These are phyloP conservation scores for Trypanosomatidae sp. DNA, from an alignment of 208 protist genomes.

Conservation along the genomic window DNA sequence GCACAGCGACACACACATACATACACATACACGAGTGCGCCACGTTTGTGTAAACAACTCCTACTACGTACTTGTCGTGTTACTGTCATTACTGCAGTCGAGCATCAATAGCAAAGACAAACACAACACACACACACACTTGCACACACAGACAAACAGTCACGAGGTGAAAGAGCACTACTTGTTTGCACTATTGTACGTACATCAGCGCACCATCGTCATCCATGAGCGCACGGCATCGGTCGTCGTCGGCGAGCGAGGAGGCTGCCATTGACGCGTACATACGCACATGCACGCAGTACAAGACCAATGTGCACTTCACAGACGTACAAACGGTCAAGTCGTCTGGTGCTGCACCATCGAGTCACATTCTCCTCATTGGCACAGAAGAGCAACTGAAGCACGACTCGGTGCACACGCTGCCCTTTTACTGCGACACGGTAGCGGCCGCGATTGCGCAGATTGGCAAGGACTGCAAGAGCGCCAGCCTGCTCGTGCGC, in stretches of 20 bases:
- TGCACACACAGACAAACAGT: not conserved
- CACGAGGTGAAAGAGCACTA: not conserved
- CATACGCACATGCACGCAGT: constrained; percentile 25
- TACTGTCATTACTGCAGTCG: constrained; percentile 1
- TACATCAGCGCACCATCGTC: not conserved
- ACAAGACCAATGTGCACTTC: constrained; percentile 41
- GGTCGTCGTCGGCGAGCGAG: constrained; percentile 13
- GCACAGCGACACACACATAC: too few species aligned
- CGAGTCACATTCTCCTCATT: constrained; percentile 29
- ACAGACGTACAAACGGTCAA: constrained; percentile 22
- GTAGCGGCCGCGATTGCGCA: constrained; percentile 40
- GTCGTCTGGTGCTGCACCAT: constrained; percentile 4
- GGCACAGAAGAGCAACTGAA: constrained; percentile 28
- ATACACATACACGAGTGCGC: too few species aligned
- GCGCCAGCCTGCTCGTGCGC: constrained; percentile 8
- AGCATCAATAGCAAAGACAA: not conserved
- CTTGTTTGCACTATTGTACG: not conserved
- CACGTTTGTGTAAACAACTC: too few species aligned
- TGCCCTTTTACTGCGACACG: constrained; percentile 34
- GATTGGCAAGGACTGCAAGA: constrained; percentile 15
- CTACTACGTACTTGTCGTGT: not conserved
- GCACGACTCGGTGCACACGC: constrained; percentile 12
- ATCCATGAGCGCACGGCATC: constrained; percentile 13
- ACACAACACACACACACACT: not conserved
- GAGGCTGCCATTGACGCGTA: constrained; percentile 21